These are phyloP conservation scores for Jaltomata sinuosa DNA, from an alignment of 257 asterid species.

Conservation along the genomic window DNA sequence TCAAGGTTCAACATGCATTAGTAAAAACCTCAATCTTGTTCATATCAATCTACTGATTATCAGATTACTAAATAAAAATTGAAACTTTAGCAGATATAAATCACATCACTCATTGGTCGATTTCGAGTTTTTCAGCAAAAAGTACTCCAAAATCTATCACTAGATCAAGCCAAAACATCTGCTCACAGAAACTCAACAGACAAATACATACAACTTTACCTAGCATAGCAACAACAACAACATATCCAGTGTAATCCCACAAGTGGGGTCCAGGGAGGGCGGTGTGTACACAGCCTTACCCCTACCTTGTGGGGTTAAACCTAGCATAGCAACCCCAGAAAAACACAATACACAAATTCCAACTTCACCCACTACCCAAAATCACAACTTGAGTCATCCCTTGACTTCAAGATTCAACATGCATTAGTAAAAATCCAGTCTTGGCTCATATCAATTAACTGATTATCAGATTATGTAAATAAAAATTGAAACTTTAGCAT, in stretches of 20 bases:
- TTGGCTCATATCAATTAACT: neutral
- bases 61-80: neutral
- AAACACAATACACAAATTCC: neutral
- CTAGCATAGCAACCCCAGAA: neutral
- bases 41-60: too few relatives aligned
- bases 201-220: neutral
- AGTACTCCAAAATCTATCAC: neutral
- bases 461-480: neutral
- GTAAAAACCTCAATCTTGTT: neutral
- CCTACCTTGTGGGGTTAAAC: neutral
- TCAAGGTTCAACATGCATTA: neutral
- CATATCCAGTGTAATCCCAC: neutral
- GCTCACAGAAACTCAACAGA: neutral
- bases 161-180: neutral
- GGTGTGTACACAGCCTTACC: neutral
- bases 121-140: neutral
- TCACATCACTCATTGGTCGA: neutral
- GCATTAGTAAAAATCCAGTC: neutral
- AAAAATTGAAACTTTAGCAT: neutral
- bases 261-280: neutral
- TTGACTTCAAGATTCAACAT: neutral
- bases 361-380: neutral
- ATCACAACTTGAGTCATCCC: neutral
- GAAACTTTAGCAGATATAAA: neutral
- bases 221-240: neutral